Evolutionary conservation across 257 asterid genomes (phyloP), one percentile per base, ranked within the genome.

Genomic region (Paraleonurus japonicus): DNA sequence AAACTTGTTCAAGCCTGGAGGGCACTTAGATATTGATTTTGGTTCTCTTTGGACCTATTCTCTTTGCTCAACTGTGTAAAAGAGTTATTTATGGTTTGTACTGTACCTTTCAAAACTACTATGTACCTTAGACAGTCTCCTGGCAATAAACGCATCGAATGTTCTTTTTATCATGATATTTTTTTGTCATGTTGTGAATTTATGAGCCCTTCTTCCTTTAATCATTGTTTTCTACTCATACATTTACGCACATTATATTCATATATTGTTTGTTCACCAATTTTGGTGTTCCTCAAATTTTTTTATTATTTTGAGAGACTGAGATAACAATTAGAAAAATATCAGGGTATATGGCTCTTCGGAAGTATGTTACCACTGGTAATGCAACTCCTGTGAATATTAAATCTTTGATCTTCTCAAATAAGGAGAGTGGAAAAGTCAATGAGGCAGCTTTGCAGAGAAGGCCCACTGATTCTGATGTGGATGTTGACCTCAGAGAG

Each of bases 401-500:
- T 83, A 91, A 85, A 74, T 80, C 96, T 35, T 69, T 88, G 90
- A 85, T 72, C 72, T 81, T 91, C 75, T 75, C 90, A 45, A 74
- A 61, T 32, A 91, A 85, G 87, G 89, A 81, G 78, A 89, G 81
- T 77, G 96, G 83, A 66, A 88, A 82, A 80, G 81, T 86, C 74
- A 83, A 76, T 63, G 85, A 82, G 69, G 81, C 84, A 48, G 89
- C 83, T 60, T 62, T 73, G 48, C 88, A 79, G 76, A 82, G 76
- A 66, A 83, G 81, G 62, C 81, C 85, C 59, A 65, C 79, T 43
- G 94, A 83, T 78, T 84, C 83, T 71, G 85, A 85, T 81, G 83
- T 83, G 62, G 96, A 91, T 80, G 73, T 89, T 70, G 96, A 94
- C 80, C 85, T 91, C 79, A 83, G 92, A 78, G 98, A 94, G 88